These are phyloP conservation scores for Kuraishia molischiana DNA, from an alignment of 805 yeast genomes.

Conservation along the genomic window DNA sequence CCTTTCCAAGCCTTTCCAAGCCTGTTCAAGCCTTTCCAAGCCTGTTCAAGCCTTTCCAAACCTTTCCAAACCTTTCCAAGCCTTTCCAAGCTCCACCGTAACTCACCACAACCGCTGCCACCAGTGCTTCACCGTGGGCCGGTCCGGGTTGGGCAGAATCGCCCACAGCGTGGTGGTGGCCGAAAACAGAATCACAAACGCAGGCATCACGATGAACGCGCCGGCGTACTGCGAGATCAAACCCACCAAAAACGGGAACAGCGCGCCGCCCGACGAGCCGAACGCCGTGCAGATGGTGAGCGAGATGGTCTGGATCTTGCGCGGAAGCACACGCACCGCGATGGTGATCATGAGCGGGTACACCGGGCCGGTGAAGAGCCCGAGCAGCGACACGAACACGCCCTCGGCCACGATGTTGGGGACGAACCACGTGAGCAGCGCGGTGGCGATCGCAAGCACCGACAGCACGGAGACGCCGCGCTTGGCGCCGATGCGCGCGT, in stretches of 20 bases:
- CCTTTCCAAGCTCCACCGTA: too few species aligned
- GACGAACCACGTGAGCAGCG: slow-evolving; percentile 37
- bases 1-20: too few species aligned
- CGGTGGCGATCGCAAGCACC: slow-evolving; percentile 24
- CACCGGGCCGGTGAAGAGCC: slow-evolving; percentile 57
- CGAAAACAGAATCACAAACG: slow-evolving; percentile 26
- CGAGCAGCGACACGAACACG: slow-evolving; percentile 37
- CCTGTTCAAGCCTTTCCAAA: too few species aligned
- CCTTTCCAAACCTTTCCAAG: too few species aligned
- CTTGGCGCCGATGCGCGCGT: slow-evolving; percentile 31
- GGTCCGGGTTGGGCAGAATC: slow-evolving; percentile 32
- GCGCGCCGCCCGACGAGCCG: slow-evolving; percentile 50
- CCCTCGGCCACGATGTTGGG: slow-evolving; percentile 35
- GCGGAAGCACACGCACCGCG: slow-evolving; percentile 33
- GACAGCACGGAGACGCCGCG: slow-evolving; percentile 29
- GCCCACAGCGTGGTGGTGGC: slow-evolving; percentile 29
- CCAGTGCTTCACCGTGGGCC: slow-evolving; percentile 13
- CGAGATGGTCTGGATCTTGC: slow-evolving; percentile 40
- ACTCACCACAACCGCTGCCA: slow-evolving; percentile 18
- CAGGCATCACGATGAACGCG: slow-evolving; percentile 40
- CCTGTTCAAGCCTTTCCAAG: too few species aligned
- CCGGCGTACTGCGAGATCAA: slow-evolving; percentile 34
- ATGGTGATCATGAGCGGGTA: slow-evolving; percentile 43
- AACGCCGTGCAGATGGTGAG: slow-evolving; percentile 44
- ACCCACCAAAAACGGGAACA: slow-evolving; percentile 45